A percentile compares a stretch with the other conserved stretches of the same genome.
These are phyloP conservation scores for Aspergillus oerlinghausenensis DNA, from an alignment of 2,329 filamentous ascomycete species.

Conservation along the genomic window DNA sequence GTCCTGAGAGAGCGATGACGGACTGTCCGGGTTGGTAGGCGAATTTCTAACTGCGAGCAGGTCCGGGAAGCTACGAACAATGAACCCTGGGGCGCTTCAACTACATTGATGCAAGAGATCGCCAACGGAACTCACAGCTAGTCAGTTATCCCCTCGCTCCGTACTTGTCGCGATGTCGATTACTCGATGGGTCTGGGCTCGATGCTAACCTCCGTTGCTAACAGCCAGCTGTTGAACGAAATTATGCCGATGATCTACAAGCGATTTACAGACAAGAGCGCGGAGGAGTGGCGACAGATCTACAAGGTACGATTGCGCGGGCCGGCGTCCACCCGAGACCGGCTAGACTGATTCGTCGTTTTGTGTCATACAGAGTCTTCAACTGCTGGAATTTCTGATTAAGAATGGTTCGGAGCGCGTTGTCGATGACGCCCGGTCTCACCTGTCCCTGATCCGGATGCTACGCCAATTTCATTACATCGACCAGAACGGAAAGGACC, in stretches of 20 bases:
- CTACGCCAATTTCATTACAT: conserved; percentile 97
- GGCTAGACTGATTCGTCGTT: neutral
- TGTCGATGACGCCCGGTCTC: conserved; percentile 92
- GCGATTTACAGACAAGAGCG: conserved; percentile 95
- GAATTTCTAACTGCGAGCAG: conserved; percentile 42
- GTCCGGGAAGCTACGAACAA: conserved; percentile 98
- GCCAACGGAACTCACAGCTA: conserved; percentile 97
- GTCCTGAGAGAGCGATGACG: conserved; percentile 2
- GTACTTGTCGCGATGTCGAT: neutral
- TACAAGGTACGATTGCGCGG: conserved; percentile 67
- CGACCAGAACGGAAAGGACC: conserved; percentile 92
- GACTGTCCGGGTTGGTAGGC: conserved; percentile 1
- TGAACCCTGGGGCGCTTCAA: conserved; percentile 89
- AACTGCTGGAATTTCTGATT: conserved; percentile 92
- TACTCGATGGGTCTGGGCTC: neutral
- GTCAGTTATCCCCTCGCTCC: conserved; percentile 52
- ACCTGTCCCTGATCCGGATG: conserved; percentile 96
- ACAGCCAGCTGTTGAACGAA: conserved; percentile 90
- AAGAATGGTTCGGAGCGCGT: conserved; percentile 98
- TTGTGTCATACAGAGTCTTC: conserved; percentile 55
- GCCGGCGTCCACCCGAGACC: neutral
- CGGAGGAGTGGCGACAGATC: conserved; percentile 98
- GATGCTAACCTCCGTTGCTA: conserved; percentile 11
- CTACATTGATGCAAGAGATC: conserved; percentile 92
- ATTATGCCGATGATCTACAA: conserved; percentile 99